Conservation (phyloP, 176 grass and related monocot species). For the Avena eriantha region DNA sequence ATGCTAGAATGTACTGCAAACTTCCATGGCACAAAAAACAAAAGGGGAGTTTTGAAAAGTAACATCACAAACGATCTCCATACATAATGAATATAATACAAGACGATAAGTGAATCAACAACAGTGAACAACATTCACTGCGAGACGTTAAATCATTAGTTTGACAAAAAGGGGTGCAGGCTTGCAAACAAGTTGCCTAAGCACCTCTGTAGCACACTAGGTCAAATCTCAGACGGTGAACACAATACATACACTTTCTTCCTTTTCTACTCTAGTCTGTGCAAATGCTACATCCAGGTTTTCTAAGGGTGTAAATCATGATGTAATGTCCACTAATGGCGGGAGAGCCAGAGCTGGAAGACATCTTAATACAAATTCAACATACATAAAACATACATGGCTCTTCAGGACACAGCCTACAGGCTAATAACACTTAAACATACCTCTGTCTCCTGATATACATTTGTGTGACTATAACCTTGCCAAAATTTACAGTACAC, state of each 20-base stretch:
- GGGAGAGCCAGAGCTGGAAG: neutral
- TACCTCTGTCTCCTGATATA: constrained; percentile 46
- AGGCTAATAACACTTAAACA: constrained; percentile 30
- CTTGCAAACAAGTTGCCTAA: neutral
- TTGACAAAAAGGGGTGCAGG: neutral
- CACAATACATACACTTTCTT: neutral
- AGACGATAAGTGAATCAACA: neutral
- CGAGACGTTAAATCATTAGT: neutral
- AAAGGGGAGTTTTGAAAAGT: neutral
- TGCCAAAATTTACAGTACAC: constrained; percentile 40
- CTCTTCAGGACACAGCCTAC: neutral
- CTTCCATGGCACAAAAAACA: neutral
- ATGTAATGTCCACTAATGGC: neutral
- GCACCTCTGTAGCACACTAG: neutral
- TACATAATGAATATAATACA: neutral
- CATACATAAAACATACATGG: constrained; percentile 29
- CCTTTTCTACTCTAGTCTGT: constrained; percentile 20
- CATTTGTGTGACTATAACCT: constrained; percentile 20
- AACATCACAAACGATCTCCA: neutral
- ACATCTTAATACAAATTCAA: constrained; percentile 23
- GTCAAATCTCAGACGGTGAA: constrained; percentile 6
- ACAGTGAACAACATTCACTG: neutral
- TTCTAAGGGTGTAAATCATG: neutral
- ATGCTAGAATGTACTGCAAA: neutral
- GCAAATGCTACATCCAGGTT: constrained; percentile 17